Base-by-base conservation (phyloP, 2,329 filamentous ascomycete species). In the Trichoderma sp. region DNA sequence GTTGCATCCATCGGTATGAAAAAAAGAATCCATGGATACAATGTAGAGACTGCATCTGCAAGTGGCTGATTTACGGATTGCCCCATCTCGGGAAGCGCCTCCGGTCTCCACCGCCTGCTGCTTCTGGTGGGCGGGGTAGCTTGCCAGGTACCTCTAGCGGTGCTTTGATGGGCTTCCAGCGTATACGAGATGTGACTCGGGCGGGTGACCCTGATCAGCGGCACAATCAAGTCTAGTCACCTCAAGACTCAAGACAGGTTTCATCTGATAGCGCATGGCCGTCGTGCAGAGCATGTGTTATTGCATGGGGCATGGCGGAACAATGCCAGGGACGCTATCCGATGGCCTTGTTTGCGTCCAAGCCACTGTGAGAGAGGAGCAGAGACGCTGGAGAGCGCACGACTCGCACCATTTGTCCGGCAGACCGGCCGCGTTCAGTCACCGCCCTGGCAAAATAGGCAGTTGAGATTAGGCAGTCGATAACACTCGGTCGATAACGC, bases 81-180 rank as follows among this genome's bases (percentile, higher is more conserved):
- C 39, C 21, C 58, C 58, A 60, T 60, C 28, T 46, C 58, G 43
- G 58, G 11, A 39, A 39, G 39, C 8, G 43, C 37, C 58, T 49
- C 56, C 34, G 26, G 21, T 24, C 56, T 18, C 39, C 66, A 68
- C 66, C 66, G 66, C 66, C 66, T 68, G 34, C 66, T 52, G 24
- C 26, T 61, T 68, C 28, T 46, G 51, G 60, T 46, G 59, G 54
- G 67, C 60, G 67, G 67, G 67, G 67, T 67, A 52, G 39, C 39
- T 43, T 43, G 39, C 39, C 39, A 18, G 39, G 39, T 43, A n/a
- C 39, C 39, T 43, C 18, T 43, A 43, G 16, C 39, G 7, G 1
- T n/a, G 64, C 55, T 16, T 34, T 10, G 32, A 13, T 34, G 32
- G 43, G 1, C 30, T 13, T 37, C n/a, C 21, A 14, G 28, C n/a